Evolutionary conservation across 441 rosid genomes (phyloP).

Genomic region (Croton setiger): DNA sequence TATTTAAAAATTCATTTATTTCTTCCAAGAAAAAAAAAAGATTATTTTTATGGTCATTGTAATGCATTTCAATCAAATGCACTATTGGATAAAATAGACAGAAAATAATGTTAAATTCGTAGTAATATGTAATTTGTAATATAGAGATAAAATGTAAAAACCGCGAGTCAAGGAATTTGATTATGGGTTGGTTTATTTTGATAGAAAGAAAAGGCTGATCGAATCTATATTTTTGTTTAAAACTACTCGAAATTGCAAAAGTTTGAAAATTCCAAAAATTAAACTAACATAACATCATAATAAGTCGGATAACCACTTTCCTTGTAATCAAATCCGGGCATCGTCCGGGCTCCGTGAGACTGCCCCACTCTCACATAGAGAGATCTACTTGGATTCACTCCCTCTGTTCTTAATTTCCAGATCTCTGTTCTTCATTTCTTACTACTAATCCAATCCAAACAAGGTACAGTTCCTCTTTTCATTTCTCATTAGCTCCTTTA

Average conservation of each 20-base stretch:
- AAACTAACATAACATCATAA: not conserved
- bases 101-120: too few relatives aligned
- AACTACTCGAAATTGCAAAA: too few relatives aligned
- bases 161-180: too few relatives aligned
- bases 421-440: conserved; percentile 22
- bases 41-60: too few relatives aligned
- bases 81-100: too few relatives aligned
- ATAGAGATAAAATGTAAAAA: too few relatives aligned
- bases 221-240: too few relatives aligned
- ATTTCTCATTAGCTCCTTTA: not conserved
- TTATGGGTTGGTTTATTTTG: too few relatives aligned
- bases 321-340: conserved; percentile 20
- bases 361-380: conserved; percentile 2
- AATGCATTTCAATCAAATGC: too few relatives aligned
- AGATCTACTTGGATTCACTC: conserved; percentile 5
- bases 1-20: too few relatives aligned
- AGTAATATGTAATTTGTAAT: too few relatives aligned
- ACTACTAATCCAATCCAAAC: not conserved
- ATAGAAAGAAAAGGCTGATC: not conserved
- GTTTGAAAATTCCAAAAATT: not conserved
- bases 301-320: not conserved
- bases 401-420: conserved; percentile 20
- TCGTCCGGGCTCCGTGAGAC: conserved; percentile 14
- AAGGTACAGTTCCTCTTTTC: not conserved
- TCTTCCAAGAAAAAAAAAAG: too few relatives aligned